These are phyloP conservation scores for Carex cristatella DNA, from an alignment of 176 grass and related monocot genomes.

Conservation along the genomic window DNA sequence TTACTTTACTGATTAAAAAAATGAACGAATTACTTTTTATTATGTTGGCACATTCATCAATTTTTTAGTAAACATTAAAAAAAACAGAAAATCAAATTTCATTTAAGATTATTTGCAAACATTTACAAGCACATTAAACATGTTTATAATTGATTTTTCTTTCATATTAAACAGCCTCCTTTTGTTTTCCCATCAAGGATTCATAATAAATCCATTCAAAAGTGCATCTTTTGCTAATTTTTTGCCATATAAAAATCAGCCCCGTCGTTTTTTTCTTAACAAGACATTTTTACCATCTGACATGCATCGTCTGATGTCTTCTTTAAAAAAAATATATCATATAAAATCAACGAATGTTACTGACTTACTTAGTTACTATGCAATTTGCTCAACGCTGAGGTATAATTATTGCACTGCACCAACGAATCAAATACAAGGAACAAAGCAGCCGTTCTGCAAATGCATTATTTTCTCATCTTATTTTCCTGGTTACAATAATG, in stretches of 20 bases:
- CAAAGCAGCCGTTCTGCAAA: not conserved
- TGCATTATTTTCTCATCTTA: not conserved
- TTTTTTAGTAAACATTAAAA: not conserved
- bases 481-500: not conserved
- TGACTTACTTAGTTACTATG: not conserved
- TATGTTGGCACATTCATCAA: not conserved
- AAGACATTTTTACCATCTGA: not conserved
- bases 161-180: too few species aligned
- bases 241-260: not conserved
- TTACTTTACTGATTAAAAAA: too few species aligned
- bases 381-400: not conserved
- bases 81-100: not conserved
- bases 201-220: too few species aligned
- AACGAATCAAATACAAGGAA: not conserved
- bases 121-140: not conserved
- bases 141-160: too few species aligned
- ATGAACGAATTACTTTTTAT: not conserved
- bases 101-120: not conserved
- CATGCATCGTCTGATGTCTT: not conserved
- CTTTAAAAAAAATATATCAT: not conserved
- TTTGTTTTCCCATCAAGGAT: too few species aligned
- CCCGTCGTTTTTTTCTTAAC: not conserved
- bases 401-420: not conserved
- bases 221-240: too few species aligned
- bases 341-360: not conserved